phyloP scores from a whole-genome alignment of 768 basidiomycete genomes.

The Tricholoma matsutake region DNA sequence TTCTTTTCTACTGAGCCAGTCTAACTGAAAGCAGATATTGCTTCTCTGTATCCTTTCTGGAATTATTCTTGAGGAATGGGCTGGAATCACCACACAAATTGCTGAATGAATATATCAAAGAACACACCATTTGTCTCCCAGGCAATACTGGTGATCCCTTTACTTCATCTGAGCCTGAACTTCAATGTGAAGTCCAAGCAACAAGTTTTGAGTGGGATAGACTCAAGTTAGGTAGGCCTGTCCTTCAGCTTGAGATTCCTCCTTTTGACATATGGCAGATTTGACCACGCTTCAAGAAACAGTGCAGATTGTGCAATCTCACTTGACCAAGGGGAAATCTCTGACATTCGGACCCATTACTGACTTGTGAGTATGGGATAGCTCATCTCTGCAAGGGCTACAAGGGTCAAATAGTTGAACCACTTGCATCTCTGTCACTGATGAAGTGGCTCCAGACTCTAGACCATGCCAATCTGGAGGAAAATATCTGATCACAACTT shows the following conservation, averaged over 20 bases:
- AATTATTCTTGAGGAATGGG: background rate
- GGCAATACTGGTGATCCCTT: background rate
- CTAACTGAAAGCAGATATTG: background rate
- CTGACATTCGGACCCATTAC: background rate
- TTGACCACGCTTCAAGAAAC: background rate
- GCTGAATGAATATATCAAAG: background rate
- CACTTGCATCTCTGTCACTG: background rate
- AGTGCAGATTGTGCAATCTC: background rate
- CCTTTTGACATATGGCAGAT: background rate
- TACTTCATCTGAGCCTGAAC: background rate
- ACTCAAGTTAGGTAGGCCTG: background rate
- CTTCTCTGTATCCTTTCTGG: background rate
- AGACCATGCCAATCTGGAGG: background rate
- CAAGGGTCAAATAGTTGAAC: background rate
- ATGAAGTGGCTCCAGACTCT: background rate
- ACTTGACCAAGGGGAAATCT: background rate
- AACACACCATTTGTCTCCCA: background rate
- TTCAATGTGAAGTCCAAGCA: background rate
- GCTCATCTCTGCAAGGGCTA: background rate
- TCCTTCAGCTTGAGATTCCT: background rate
- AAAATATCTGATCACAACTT: background rate
- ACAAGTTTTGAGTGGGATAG: background rate
- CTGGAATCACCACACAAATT: background rate
- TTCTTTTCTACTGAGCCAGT: background rate
- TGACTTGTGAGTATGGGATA: background rate